phyloP scores from a whole-genome alignment of 176 grass and related monocot species.

The Oryza coarctata region DNA sequence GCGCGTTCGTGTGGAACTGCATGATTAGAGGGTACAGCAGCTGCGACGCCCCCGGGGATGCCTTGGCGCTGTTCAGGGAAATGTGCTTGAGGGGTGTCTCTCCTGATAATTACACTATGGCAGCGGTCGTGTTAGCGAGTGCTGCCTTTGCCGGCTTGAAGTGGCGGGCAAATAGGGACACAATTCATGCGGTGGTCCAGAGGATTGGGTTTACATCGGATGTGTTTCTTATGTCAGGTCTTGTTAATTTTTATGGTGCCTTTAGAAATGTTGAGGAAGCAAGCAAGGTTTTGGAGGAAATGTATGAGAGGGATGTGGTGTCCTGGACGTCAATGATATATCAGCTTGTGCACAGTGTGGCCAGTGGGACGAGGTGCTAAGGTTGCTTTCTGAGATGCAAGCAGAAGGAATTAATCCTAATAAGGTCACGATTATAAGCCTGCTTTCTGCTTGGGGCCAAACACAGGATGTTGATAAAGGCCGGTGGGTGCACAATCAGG shows the following conservation, averaged over 20 bases:
- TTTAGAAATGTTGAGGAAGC: conserved; percentile 39
- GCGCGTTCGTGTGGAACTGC: conserved; percentile 64
- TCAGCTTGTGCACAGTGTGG: conserved; percentile 51
- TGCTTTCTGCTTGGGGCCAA: conserved; percentile 63
- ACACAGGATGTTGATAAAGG: conserved; percentile 39
- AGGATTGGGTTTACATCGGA: conserved; percentile 55
- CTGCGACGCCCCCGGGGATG: conserved; percentile 41
- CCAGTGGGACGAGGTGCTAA: conserved; percentile 45
- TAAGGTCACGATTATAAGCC: conserved; percentile 60
- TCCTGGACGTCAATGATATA: conserved; percentile 85
- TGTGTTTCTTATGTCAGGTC: conserved; percentile 69
- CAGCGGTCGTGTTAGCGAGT: conserved; percentile 48
- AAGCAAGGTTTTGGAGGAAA: conserved; percentile 66
- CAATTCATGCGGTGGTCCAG: conserved; percentile 47
- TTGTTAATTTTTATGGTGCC: conserved; percentile 47
- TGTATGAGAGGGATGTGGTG: conserved; percentile 68
- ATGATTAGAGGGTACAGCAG: conserved; percentile 68
- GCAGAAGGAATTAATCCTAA: conserved; percentile 48
- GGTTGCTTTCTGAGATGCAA: conserved; percentile 64
- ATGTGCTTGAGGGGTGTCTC: conserved; percentile 38
- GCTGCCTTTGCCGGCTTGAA: conserved; percentile 18
- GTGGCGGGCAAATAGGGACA: conserved; percentile 24
- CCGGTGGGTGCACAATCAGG: conserved; percentile 51
- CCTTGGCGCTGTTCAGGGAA: conserved; percentile 43
- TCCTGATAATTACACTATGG: conserved; percentile 64